Evolutionary conservation across 208 protist species (phyloP).

Genomic region (Acanthamoeba culbertsoni): DNA sequence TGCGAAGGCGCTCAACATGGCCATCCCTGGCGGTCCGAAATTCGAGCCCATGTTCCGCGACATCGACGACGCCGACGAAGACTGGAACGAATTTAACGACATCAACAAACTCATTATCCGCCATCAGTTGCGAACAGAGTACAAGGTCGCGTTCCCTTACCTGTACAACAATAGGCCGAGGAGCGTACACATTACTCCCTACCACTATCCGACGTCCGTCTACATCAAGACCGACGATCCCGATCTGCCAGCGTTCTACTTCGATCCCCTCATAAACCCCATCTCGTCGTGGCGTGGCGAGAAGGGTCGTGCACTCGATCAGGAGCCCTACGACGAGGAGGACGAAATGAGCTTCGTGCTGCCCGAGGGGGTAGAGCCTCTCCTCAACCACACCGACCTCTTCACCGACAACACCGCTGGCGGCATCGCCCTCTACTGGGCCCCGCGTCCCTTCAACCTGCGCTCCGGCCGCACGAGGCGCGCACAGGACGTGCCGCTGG

Average conservation of each 20-base stretch:
- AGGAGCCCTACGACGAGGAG: conserved; percentile 62
- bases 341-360: conserved; percentile 86
- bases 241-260: conserved; percentile 98
- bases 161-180: conserved; percentile 98
- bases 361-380: conserved; percentile 80
- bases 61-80: conserved; percentile 88
- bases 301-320: background rate
- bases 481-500: conserved; percentile 97
- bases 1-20: conserved; percentile 99
- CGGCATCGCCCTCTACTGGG: conserved; percentile 97
- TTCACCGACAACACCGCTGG: conserved; percentile 93
- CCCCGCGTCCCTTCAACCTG: conserved; percentile 96
- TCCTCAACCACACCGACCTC: conserved; percentile 86
- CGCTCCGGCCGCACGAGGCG: conserved; percentile 94
- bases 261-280: conserved; percentile 98
- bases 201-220: conserved; percentile 92
- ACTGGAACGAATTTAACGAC: conserved; percentile 99
- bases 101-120: conserved; percentile 99
- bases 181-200: conserved; percentile 88
- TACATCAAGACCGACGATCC: conserved; percentile 94
- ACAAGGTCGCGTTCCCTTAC: conserved; percentile 99
- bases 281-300: conserved; percentile 86
- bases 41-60: conserved; percentile 96
- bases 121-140: conserved; percentile 98
- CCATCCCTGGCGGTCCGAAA: conserved; percentile 99